phyloP scores from a whole-genome alignment of 768 basidiomycete genomes.

The Russula foetens region DNA sequence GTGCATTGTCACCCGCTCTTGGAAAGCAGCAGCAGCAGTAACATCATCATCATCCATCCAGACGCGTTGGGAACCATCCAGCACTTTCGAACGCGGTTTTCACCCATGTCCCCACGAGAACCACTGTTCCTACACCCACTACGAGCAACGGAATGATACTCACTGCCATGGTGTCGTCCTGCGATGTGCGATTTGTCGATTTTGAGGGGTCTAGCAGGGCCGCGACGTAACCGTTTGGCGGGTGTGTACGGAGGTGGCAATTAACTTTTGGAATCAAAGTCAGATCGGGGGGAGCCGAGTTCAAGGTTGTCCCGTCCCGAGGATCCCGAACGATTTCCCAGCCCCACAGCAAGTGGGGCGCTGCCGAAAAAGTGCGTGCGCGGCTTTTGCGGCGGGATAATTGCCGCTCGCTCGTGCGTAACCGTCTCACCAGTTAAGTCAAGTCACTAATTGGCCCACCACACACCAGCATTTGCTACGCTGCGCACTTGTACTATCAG shows the following conservation, averaged over 20 bases:
- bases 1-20: too few species aligned
- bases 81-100: conserved; percentile 12
- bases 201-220: conserved; percentile 23
- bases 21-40: background rate
- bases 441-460: background rate
- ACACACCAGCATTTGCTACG: background rate
- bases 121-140: background rate
- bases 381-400: background rate
- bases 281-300: conserved; percentile 39
- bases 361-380: too few species aligned
- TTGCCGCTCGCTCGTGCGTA: background rate
- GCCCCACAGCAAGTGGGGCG: too few species aligned
- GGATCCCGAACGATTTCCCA: too few species aligned
- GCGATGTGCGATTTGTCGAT: conserved; percentile 7
- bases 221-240: background rate
- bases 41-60: conserved; percentile 26
- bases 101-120: background rate
- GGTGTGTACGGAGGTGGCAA: background rate
- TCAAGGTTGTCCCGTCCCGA: background rate
- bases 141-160: conserved; percentile 7
- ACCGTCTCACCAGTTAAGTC: background rate
- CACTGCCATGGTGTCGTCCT: conserved; percentile 24
- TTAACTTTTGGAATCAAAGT: conserved; percentile 22
- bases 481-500: background rate
- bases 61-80: conserved; percentile 27